phyloP scores from a whole-genome alignment of 2,329 filamentous ascomycete genomes.

The Fonsecaea monophora region DNA sequence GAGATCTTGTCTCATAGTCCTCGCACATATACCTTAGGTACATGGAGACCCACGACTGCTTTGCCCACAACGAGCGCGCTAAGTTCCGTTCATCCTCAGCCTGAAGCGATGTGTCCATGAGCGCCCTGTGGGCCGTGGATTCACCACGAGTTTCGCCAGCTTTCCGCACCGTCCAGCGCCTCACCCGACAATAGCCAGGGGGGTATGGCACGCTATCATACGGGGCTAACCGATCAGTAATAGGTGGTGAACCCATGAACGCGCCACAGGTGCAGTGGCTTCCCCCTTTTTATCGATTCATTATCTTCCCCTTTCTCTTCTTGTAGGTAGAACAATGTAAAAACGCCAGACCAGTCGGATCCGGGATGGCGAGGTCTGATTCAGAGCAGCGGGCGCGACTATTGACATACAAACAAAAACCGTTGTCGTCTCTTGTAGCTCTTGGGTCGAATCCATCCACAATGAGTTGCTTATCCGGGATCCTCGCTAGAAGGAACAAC shows the following conservation, averaged over 20 bases:
- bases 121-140: slow-evolving; percentile 1
- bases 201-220: neutral
- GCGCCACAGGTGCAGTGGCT: slow-evolving; percentile 5
- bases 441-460: neutral
- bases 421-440: neutral
- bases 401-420: neutral
- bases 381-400: neutral
- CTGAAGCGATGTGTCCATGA: slow-evolving; percentile 7
- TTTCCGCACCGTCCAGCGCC: slow-evolving; percentile 10
- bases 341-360: neutral
- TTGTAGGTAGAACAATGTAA: neutral
- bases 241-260: neutral
- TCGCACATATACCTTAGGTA: neutral
- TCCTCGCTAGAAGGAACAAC: too few relatives aligned
- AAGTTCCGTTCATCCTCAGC: slow-evolving; percentile 12
- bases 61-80: neutral
- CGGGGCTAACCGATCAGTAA: slow-evolving; percentile 5
- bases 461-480: neutral
- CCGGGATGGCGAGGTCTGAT: too few relatives aligned
- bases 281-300: slow-evolving; percentile 11
- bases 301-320: neutral
- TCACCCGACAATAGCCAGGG: slow-evolving; percentile 16
- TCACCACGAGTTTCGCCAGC: slow-evolving; percentile 9
- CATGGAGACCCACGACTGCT: slow-evolving; percentile 8
- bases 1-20: slow-evolving; percentile 7